These are phyloP conservation scores for Blastobotrys aristatus DNA, from an alignment of 1,139 yeast species.

Conservation along the genomic window DNA sequence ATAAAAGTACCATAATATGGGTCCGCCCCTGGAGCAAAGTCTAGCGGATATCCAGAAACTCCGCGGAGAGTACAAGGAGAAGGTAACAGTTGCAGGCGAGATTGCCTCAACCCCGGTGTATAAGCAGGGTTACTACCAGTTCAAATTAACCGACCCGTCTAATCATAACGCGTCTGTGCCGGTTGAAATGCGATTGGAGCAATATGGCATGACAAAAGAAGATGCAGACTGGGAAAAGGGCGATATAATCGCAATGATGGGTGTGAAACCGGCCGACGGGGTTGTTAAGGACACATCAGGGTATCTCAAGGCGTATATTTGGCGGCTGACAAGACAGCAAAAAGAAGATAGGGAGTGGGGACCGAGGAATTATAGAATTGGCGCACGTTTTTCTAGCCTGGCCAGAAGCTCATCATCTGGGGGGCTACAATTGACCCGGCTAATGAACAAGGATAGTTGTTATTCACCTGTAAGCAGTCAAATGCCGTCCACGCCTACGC, in stretches of 20 bases:
- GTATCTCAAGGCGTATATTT: neutral
- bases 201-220: neutral
- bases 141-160: no score
- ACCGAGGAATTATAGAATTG: neutral
- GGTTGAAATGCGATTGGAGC: no score
- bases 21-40: no score
- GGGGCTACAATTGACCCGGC: neutral
- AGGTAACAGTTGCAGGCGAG: no score
- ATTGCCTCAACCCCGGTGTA: no score
- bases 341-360: neutral
- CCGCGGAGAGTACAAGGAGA: no score
- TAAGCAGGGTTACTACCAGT: no score
- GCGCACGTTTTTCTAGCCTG: neutral
- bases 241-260: slow-evolving; percentile 1
- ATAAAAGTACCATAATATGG: no score
- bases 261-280: neutral
- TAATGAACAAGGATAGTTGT: neutral
- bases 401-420: neutral
- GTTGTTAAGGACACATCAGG: neutral
- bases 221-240: neutral
- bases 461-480: neutral
- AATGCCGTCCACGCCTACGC: no score
- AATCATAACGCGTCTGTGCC: no score
- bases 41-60: no score
- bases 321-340: neutral